These are phyloP conservation scores for Cardamine occulta DNA, from an alignment of 345 rosid genomes.

Conservation along the genomic window DNA sequence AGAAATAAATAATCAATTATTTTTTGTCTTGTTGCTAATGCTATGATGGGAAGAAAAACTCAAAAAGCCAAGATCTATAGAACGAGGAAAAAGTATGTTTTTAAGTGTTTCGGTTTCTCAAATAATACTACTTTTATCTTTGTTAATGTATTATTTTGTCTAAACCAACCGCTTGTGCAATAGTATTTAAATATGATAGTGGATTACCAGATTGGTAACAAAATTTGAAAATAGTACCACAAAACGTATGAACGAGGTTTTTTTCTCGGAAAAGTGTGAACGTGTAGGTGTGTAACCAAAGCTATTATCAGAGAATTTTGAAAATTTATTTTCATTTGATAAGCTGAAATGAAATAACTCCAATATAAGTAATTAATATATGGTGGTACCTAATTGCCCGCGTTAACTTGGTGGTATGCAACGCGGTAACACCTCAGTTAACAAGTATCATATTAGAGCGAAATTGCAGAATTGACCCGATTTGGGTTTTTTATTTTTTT, in stretches of 20 bases:
- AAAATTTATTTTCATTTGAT: not conserved
- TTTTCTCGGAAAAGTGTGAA: not conserved
- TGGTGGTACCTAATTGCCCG: not conserved
- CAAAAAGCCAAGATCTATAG: not conserved
- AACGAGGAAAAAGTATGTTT: not conserved
- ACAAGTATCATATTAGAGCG: not conserved
- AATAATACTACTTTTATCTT: not conserved
- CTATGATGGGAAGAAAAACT: too few species aligned
- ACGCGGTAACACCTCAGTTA: slow-evolving; percentile 15
- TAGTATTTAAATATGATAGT: slow-evolving; percentile 4
- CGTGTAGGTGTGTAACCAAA: slow-evolving; percentile 24
- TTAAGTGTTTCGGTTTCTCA: not conserved
- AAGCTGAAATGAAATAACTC: not conserved
- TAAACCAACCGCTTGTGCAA: not conserved
- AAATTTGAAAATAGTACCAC: not conserved
- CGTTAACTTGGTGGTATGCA: not conserved
- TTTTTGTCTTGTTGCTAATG: too few species aligned
- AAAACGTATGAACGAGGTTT: slow-evolving; percentile 6
- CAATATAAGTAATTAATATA: not conserved
- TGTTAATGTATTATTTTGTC: not conserved
- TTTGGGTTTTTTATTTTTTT: not conserved
- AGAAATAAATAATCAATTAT: not conserved
- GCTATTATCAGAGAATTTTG: not conserved
- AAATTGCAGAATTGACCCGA: slow-evolving; percentile 9
- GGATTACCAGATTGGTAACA: not conserved